phyloP scores from a whole-genome alignment of 768 basidiomycete genomes.

The Termitomyces sp. region DNA sequence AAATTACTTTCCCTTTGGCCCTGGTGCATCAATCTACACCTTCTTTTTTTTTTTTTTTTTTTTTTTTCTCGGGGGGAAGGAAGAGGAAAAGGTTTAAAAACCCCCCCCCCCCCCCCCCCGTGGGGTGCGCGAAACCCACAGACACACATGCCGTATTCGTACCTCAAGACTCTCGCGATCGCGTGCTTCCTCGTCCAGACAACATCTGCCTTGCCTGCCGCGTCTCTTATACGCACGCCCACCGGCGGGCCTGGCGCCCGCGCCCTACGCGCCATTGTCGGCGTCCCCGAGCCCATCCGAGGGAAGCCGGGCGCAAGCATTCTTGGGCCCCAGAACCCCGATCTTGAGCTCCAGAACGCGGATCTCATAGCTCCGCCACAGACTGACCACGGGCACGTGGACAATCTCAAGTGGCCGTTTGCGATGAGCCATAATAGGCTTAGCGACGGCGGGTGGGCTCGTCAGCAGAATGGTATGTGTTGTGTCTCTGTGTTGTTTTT shows the following conservation, averaged over 20 bases:
- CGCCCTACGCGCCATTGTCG: neutral
- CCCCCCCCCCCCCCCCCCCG: neutral
- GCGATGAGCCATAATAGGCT: conserved; percentile 55
- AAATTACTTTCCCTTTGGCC: no score
- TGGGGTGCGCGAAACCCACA: no score
- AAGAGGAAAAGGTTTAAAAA: no score
- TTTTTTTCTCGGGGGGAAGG: no score
- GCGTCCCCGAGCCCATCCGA: conserved; percentile 32
- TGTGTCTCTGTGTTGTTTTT: no score
- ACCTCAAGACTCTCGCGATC: neutral
- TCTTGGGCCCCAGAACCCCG: conserved; percentile 53
- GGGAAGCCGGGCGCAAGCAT: conserved; percentile 37
- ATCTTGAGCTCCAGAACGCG: conserved; percentile 50
- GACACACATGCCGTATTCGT: neutral
- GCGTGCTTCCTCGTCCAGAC: neutral
- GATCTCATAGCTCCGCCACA: conserved; percentile 55
- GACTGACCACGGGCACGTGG: conserved; percentile 53
- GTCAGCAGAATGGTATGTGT: conserved; percentile 48
- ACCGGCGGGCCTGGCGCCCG: conserved; percentile 3
- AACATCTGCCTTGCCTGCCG: conserved; percentile 5
- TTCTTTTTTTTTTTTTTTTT: no score
- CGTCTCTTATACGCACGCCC: neutral
- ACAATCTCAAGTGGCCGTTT: conserved; percentile 62
- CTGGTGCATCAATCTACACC: no score
- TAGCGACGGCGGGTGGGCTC: conserved; percentile 61